These are phyloP conservation scores for Talaromyces sp. DNA, from an alignment of 2,329 filamentous ascomycete species.

Conservation along the genomic window DNA sequence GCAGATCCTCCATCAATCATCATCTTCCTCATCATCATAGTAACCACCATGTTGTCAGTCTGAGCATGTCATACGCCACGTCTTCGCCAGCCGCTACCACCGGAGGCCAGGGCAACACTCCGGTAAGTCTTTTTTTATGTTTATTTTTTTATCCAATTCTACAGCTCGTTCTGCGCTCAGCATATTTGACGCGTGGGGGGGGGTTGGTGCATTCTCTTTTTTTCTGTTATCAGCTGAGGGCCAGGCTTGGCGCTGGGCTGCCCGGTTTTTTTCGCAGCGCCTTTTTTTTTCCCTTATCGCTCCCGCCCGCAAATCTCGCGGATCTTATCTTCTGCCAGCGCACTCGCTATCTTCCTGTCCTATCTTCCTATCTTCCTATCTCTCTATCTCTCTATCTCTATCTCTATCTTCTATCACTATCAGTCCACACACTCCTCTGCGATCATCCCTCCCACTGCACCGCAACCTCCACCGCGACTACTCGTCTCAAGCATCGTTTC, in stretches of 20 bases:
- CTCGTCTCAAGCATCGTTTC: neutral
- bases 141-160: neutral
- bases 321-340: constrained; percentile 42
- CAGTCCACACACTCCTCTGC: neutral
- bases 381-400: constrained; percentile 15
- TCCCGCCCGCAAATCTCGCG: constrained; percentile 28
- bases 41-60: constrained; percentile 47
- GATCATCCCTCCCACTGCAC: neutral
- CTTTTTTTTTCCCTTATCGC: constrained; percentile 40
- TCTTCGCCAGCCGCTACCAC: constrained; percentile 64
- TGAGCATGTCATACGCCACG: constrained; percentile 59
- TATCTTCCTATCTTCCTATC: constrained; percentile 19
- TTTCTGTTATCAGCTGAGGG: constrained; percentile 30
- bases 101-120: constrained; percentile 56
- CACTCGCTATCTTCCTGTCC: constrained; percentile 2
- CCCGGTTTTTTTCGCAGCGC: neutral
- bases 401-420: constrained; percentile 14
- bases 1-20: constrained; percentile 22
- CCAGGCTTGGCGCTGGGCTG: constrained; percentile 31
- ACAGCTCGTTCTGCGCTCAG: constrained; percentile 14
- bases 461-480: neutral
- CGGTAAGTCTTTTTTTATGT: constrained; percentile 35
- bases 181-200: constrained; percentile 16
- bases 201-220: constrained; percentile 19
- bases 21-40: constrained; percentile 25